Evolutionary conservation across 1,139 yeast species (phyloP), one percentile per base, ranked within the genome.

Genomic region (Wickerhamiella infanticola): DNA sequence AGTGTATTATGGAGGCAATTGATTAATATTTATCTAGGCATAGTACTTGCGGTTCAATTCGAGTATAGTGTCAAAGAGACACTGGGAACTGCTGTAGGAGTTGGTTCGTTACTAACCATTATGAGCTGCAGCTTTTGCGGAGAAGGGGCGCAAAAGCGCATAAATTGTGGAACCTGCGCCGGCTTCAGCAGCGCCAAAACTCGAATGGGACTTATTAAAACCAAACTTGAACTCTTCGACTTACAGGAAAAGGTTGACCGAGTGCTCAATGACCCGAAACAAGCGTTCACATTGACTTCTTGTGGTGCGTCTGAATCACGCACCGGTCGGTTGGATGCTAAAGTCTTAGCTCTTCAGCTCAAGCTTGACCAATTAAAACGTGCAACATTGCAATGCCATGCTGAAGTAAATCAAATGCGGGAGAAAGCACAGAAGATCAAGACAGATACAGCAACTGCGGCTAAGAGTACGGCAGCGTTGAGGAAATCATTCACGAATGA

Each of bases 111-210:
- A 35, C 7, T 35, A 35, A 35, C 37, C n/a, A n/a, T 7, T 7
- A 43, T 47, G 36, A 49, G 45, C 49, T 58, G 62, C 45, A 55
- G 58, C 7, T 51, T 58, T 40, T 58, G 62, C 45, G 56, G 56
- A 26, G 53, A 54, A 40, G 45, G 49, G 29, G 36, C 38, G 40
- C 45, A 52, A 35, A 48, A 50, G 33, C 51, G 50, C 42, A 54
- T 60, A 23, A 50, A 50, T 39, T 60, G 64, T 45, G 55, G 58
- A 13, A 50, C 60, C 7, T 60, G 64, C 46, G 57, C 62, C 5
- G 51, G 58, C 24, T 53, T 51, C 35, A 47, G 53, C 24, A 43
- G 54, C 3, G 47, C 60, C 42, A 57, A 60, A 11, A 50, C 55
- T 29, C 57, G 60, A 23, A 53, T 60, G 48, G 57, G 58, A 40